Percentiles rank a stretch among this genome's conserved stretches.
These are phyloP conservation scores for Leishmania major DNA, from an alignment of 208 protist genomes.

Conservation along the genomic window DNA sequence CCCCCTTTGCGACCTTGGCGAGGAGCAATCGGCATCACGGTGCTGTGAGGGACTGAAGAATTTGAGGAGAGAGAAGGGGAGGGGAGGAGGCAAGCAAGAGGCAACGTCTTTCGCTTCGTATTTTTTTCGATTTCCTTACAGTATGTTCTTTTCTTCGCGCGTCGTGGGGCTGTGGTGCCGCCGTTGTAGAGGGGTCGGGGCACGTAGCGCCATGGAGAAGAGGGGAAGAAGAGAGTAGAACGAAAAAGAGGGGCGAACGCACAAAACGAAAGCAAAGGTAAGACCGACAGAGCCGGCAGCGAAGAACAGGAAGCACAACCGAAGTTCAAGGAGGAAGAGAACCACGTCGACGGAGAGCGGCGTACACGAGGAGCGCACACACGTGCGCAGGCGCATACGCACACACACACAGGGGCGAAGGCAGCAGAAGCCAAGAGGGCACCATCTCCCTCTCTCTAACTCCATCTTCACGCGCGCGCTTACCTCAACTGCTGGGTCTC, in stretches of 20 bases:
- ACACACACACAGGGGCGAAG: neutral
- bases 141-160: slow-evolving; percentile 14
- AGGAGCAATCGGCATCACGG: slow-evolving; percentile 66
- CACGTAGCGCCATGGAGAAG: neutral
- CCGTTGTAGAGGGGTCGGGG: neutral
- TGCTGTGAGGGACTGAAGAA: neutral
- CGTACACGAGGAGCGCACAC: neutral
- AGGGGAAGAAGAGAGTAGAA: slow-evolving; percentile 3
- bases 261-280: slow-evolving; percentile 8
- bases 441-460: neutral
- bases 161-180: neutral
- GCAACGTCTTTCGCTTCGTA: slow-evolving; percentile 4
- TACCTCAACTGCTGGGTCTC: neutral
- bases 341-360: neutral
- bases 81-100: slow-evolving; percentile 16
- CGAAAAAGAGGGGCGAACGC: slow-evolving; percentile 13
- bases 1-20: slow-evolving; percentile 88
- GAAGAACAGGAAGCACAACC: slow-evolving; percentile 3
- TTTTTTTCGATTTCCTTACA: neutral
- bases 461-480: neutral
- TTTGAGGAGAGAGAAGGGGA: slow-evolving; percentile 3
- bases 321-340: slow-evolving; percentile 1
- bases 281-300: neutral
- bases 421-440: neutral
- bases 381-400: slow-evolving; percentile 1